Conservation (phyloP, 176 grass and related monocot genomes). For the Puya raimondii region DNA sequence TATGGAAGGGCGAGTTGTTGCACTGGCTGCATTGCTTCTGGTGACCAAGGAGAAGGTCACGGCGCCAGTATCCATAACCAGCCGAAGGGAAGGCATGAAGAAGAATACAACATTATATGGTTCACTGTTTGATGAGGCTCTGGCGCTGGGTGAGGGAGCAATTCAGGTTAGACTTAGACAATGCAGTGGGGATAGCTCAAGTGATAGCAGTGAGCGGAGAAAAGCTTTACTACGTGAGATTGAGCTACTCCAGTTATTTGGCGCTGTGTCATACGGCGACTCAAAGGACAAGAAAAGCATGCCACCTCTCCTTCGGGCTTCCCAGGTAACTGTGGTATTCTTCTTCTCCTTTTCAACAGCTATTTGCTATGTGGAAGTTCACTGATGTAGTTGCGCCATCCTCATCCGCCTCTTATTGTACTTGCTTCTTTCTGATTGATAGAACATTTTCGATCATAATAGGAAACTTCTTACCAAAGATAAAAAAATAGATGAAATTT, state of each 20-base stretch:
- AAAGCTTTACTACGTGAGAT: constrained; percentile 42
- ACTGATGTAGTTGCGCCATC: too few relatives aligned
- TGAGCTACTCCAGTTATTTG: constrained; percentile 47
- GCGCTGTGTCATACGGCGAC: constrained; percentile 26
- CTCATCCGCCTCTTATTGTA: too few relatives aligned
- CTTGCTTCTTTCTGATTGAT: too few relatives aligned
- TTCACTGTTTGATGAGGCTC: constrained; percentile 37
- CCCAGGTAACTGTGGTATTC: constrained; percentile 23
- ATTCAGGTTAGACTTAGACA: not conserved
- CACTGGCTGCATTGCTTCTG: constrained; percentile 42
- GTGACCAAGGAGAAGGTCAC: constrained; percentile 42
- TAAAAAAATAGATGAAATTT: too few relatives aligned
- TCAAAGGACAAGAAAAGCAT: constrained; percentile 26
- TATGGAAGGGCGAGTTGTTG: constrained; percentile 32
- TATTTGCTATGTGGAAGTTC: not conserved
- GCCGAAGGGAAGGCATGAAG: constrained; percentile 33
- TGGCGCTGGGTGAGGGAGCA: constrained; percentile 32
- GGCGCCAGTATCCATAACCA: constrained; percentile 22
- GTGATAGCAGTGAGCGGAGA: constrained; percentile 33
- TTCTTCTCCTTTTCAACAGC: not conserved
- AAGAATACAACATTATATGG: constrained; percentile 39
- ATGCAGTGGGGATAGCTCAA: too few relatives aligned
- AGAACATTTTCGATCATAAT: too few relatives aligned
- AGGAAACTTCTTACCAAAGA: too few relatives aligned
- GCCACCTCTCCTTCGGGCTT: constrained; percentile 41